A percentile compares a stretch with the other conserved stretches of the same genome.
Evolutionary conservation across 2,329 filamentous ascomycete species (phyloP).

Genomic region (Fusarium citri): DNA sequence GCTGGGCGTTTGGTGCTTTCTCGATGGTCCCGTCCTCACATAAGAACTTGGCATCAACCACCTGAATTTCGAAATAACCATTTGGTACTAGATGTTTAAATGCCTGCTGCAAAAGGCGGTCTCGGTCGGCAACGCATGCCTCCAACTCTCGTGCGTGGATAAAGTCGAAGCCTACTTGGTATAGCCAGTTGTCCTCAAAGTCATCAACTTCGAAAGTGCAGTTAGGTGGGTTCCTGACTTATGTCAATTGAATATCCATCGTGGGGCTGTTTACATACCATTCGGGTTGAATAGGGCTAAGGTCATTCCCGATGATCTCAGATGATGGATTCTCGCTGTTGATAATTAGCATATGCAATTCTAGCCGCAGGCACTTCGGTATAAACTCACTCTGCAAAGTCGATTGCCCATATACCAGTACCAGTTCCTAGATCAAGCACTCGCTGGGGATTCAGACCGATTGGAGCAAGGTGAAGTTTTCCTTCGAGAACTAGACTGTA

Average conservation of each 20-base stretch:
- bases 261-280: background rate
- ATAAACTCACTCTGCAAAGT: conserved; percentile 27
- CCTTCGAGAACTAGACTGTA: conserved; percentile 25
- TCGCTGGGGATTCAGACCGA: background rate
- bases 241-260: accelerated
- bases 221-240: conserved; percentile 15
- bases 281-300: conserved; percentile 30
- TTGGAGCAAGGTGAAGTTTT: conserved; percentile 25
- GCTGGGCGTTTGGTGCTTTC: conserved; percentile 4
- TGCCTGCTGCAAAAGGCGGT: background rate
- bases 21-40: conserved; percentile 19
- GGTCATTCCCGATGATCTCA: conserved; percentile 23
- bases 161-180: conserved; percentile 14
- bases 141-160: conserved; percentile 27
- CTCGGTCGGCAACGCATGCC: conserved; percentile 8
- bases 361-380: accelerated
- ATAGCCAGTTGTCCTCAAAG: conserved; percentile 26
- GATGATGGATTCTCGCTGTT: conserved; percentile 23
- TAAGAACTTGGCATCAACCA: background rate
- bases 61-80: conserved; percentile 24
- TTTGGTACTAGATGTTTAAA: background rate
- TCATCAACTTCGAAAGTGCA: conserved; percentile 30
- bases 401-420: conserved; percentile 31
- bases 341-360: accelerated
- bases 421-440: conserved; percentile 35